A percentile compares a stretch with the other conserved stretches of the same genome.
phyloP scores from a whole-genome alignment of 345 rosid genomes.

The Crucihimalaya himalaica region DNA sequence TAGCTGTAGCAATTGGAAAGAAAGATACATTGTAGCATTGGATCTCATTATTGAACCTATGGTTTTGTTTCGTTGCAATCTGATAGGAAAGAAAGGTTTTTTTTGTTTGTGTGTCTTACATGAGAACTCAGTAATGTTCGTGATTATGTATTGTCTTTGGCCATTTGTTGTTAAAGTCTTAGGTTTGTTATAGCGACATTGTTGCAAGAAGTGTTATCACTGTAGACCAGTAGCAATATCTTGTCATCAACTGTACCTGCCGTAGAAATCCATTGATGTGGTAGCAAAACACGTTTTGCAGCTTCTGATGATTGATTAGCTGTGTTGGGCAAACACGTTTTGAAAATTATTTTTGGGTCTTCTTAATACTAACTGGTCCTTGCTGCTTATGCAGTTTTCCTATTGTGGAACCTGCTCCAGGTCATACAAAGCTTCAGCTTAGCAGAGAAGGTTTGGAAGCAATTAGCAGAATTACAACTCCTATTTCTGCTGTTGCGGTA shows the following conservation, averaged over 20 bases:
- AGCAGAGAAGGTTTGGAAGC: conserved; percentile 88
- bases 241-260: conserved; percentile 13
- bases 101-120: not conserved
- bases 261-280: not conserved
- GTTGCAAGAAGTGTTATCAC: conserved; percentile 10
- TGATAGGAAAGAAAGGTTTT: not conserved
- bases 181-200: conserved; percentile 22
- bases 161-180: not conserved
- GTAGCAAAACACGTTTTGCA: not conserved
- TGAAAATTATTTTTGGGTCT: not conserved
- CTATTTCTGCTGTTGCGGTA: conserved; percentile 95
- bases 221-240: not conserved
- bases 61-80: conserved; percentile 19
- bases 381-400: conserved; percentile 65
- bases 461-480: conserved; percentile 78
- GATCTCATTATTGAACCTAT: conserved; percentile 25
- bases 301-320: not conserved
- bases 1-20: not conserved
- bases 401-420: conserved; percentile 93
- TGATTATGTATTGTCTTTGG: conserved; percentile 2
- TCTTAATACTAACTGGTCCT: not conserved
- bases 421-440: conserved; percentile 96
- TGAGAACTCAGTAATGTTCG: not conserved
- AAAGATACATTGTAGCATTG: not conserved
- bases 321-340: not conserved